Evolutionary conservation across 257 asterid species (phyloP), one percentile per base, ranked within the genome.

Genomic region (Ophiorrhiza pumila): DNA sequence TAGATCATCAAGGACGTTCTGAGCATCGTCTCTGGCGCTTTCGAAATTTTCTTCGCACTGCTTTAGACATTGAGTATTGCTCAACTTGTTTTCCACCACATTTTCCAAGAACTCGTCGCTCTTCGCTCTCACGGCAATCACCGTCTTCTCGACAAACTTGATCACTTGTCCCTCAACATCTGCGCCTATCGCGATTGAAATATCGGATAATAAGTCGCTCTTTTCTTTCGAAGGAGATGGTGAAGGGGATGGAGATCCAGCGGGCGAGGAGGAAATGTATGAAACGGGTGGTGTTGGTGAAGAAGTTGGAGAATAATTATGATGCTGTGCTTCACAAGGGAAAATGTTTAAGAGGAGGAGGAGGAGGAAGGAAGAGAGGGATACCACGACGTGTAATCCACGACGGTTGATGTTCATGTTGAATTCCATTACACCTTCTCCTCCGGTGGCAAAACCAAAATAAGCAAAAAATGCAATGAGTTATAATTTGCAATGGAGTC

Each of bases 1-100:
- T 4, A 80, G 43, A 80, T 75, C 80, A 61, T 80, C 81, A 75
- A 78, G 39, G 5, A 76, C 80, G 13, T 53, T 83, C 81, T 69
- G 76, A 79, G 81, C 74, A 0, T 85, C 77, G 5, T 74, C 80
- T 32, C 68, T 55, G 46, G 85, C 81, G 63, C 73, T 72, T 59
- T 76, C 80, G 65, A 64, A 76, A 55, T 75, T 71, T 64, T 76
- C 79, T 41, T 69, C 69, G 76, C 87, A 83, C 41, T 73, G 68
- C 35, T 8, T 14, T 13, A 78, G 22, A 69, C 87, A 83, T 57
- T 75, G 62, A 43, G 68, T 78, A 4, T 78, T 78, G 14, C 34
- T 59, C 67, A 80, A 25, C 58, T 70, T 69, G 35, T 41, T 53
- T 25, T 69, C 85, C 20, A 83, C 79, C 64, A 57, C 85, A n/a